These are phyloP conservation scores for Candida glucosophila DNA, from an alignment of 1,139 yeast species.

Conservation along the genomic window DNA sequence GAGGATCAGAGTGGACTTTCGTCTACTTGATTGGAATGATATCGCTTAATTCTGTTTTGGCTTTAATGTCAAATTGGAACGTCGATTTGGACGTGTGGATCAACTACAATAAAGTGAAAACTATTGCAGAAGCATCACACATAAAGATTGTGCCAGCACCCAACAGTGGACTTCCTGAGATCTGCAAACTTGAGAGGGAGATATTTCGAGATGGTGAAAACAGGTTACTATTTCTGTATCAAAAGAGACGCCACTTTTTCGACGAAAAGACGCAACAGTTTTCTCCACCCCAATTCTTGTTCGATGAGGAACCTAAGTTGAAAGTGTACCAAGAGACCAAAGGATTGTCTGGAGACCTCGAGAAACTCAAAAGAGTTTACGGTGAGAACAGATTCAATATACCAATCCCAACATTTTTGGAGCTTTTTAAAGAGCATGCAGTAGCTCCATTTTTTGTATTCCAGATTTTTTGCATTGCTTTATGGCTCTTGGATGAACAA, in stretches of 20 bases:
- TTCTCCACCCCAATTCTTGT: constrained; percentile 71
- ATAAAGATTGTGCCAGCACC: constrained; percentile 76
- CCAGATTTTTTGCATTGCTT: constrained; percentile 90
- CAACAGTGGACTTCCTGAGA: constrained; percentile 79
- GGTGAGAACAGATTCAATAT: constrained; percentile 88
- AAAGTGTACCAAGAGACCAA: constrained; percentile 48
- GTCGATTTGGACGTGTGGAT: constrained; percentile 63
- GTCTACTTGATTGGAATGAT: constrained; percentile 70
- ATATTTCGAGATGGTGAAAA: constrained; percentile 48
- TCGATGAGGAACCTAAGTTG: constrained; percentile 58
- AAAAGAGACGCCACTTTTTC: constrained; percentile 83
- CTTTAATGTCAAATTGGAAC: constrained; percentile 97
- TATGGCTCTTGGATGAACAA: constrained; percentile 95
- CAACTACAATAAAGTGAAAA: constrained; percentile 48
- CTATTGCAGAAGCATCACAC: constrained; percentile 56
- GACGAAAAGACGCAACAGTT: constrained; percentile 47
- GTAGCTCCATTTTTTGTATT: constrained; percentile 97
- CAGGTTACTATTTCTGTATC: constrained; percentile 74
- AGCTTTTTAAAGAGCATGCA: constrained; percentile 93
- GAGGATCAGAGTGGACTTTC: constrained; percentile 81
- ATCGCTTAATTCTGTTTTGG: constrained; percentile 64
- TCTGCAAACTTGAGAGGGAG: constrained; percentile 57
- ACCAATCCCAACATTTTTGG: constrained; percentile 87
- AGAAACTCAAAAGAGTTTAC: constrained; percentile 49
- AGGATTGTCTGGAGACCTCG: constrained; percentile 60